phyloP scores from a whole-genome alignment of 2,329 filamentous ascomycete species.

The Anisogramma anomala region DNA sequence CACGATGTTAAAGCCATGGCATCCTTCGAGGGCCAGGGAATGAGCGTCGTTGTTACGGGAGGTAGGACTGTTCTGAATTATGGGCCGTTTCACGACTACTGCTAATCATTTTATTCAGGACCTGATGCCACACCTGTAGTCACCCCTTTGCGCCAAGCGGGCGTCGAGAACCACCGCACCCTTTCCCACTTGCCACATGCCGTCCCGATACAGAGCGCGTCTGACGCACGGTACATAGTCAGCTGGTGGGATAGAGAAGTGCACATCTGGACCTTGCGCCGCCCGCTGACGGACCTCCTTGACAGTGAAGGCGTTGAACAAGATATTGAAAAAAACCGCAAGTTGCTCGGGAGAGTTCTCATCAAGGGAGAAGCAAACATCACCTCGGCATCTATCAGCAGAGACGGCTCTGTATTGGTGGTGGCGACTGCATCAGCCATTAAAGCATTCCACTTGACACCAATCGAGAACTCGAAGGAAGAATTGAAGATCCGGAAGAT shows the following conservation, averaged over 20 bases:
- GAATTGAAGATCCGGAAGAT: slow-evolving; percentile 61
- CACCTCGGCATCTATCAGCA: slow-evolving; percentile 55
- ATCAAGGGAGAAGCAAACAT: slow-evolving; percentile 71
- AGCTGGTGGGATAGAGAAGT: slow-evolving; percentile 90
- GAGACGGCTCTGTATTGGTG: slow-evolving; percentile 61
- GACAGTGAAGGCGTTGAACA: slow-evolving; percentile 29
- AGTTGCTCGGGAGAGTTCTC: slow-evolving; percentile 57
- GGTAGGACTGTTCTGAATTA: slow-evolving; percentile 40
- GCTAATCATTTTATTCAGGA: slow-evolving; percentile 39
- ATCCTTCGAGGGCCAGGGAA: slow-evolving; percentile 68
- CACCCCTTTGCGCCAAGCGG: slow-evolving; percentile 65
- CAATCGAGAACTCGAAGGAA: slow-evolving; percentile 39
- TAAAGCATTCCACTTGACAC: slow-evolving; percentile 63
- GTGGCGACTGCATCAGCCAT: slow-evolving; percentile 58
- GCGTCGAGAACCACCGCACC: slow-evolving; percentile 67
- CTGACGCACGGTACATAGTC: slow-evolving; percentile 62
- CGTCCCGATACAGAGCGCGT: slow-evolving; percentile 60
- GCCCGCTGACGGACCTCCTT: slow-evolving; percentile 35
- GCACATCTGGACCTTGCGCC: slow-evolving; percentile 59
- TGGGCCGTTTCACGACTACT: slow-evolving; percentile 1
- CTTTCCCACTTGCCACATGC: slow-evolving; percentile 77
- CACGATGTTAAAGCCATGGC: slow-evolving; percentile 95
- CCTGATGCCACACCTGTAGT: slow-evolving; percentile 78
- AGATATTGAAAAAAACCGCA: slow-evolving; percentile 43
- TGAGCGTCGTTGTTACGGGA: slow-evolving; percentile 85